Conservation (phyloP, 1,284 basidiomycete species). For the Puccinia brachypodii region DNA sequence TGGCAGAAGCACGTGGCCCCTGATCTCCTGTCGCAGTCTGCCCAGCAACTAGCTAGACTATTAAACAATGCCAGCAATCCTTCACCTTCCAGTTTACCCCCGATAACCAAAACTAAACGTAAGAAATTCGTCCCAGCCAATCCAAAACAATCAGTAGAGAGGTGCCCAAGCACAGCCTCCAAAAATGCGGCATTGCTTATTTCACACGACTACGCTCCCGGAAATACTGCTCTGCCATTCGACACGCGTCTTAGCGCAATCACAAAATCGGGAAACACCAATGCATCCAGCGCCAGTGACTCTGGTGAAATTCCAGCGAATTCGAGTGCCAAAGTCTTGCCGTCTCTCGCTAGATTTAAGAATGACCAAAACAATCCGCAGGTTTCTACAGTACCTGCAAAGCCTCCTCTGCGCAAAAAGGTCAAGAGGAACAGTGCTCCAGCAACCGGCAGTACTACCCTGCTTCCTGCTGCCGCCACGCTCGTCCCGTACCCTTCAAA, state of each 20-base stretch:
- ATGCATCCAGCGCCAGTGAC: background rate
- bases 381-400: background rate
- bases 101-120: constrained; percentile 13
- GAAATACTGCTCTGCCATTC: background rate
- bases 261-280: background rate
- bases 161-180: background rate
- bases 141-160: background rate
- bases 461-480: background rate
- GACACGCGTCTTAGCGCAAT: constrained; percentile 1
- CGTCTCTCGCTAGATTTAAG: background rate
- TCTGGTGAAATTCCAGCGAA: constrained; percentile 1
- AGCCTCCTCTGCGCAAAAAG: constrained; percentile 4
- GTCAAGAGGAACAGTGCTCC: background rate
- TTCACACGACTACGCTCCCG: background rate
- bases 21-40: background rate
- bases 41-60: background rate
- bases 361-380: background rate
- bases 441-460: background rate
- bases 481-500: constrained; percentile 18
- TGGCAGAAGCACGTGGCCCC: background rate
- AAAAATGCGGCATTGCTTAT: background rate
- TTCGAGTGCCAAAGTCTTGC: background rate
- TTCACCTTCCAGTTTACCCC: background rate
- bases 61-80: background rate
- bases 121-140: background rate